Base-by-base conservation (phyloP, 1,284 basidiomycete genomes). In the Takashimella tepidaria region DNA sequence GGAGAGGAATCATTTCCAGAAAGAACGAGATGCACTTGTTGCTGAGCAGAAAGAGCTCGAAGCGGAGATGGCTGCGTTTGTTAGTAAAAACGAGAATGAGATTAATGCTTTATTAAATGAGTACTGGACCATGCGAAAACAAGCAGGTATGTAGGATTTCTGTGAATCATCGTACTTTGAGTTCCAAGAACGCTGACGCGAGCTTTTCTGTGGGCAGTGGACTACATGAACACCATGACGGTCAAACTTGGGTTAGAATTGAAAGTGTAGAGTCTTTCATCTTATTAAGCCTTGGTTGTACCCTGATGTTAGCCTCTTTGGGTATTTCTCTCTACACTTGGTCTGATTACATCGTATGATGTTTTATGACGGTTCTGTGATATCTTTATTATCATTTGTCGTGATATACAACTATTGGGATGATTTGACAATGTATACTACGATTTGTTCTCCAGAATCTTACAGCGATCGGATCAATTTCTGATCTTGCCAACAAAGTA, bases 91-190 rank as follows among this genome's bases (percentile, higher is more conserved):
- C 62, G 87, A 90, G 69, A 73, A 72, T 3, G 87, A 90, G 69
- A 76, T 92, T 21, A 84, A 84, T 63, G 84, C 85, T 51, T 77
- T 92, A n/a, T 76, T 91, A 42, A 76, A 81, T 16, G 87, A 88
- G 66, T 91, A 91, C 67, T 89, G 86, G 85, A 83, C 81, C 53
- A 77, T 91, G 56, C 79, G 88, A 49, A 84, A 87, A 65, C 83
- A 85, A 67, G 85, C 87, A 58, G 87, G 89, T 88, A 68, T 60
- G 77, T 70, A 13, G n/a, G n/a, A n/a, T n/a, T n/a, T n/a, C n/a
- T n/a, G n/a, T n/a, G n/a, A n/a, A n/a, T n/a, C n/a, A n/a, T n/a
- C n/a, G n/a, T n/a, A n/a, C n/a, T n/a, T n/a, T n/a, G n/a, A n/a
- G 12, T 19, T 24, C 21, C 44, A 31, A n/a, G 3, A 2, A 12